These are phyloP conservation scores for Diplodia corticola DNA, from an alignment of 2,329 filamentous ascomycete genomes.

Conservation along the genomic window DNA sequence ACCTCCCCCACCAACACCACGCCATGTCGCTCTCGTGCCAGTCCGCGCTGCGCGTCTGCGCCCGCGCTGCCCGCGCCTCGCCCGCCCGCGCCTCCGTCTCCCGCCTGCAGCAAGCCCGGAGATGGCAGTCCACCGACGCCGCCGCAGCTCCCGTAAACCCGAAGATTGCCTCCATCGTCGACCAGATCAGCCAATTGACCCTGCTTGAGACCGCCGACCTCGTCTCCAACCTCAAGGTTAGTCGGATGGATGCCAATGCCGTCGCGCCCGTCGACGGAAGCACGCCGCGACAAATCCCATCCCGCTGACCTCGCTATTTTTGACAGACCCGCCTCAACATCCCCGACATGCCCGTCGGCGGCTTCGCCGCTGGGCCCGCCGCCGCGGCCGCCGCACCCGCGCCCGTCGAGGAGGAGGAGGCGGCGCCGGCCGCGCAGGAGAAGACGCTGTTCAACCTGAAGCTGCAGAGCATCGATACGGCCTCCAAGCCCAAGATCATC, in stretches of 20 bases:
- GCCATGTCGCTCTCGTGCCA: constrained; percentile 49
- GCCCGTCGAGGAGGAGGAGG: constrained; percentile 76
- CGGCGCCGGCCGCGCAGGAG: constrained; percentile 81
- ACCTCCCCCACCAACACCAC: constrained; percentile 24
- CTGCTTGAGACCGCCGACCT: constrained; percentile 96
- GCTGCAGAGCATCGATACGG: constrained; percentile 83
- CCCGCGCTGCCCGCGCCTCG: constrained; percentile 36
- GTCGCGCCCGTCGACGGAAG: not conserved
- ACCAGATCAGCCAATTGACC: constrained; percentile 98
- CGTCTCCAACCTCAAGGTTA: constrained; percentile 91
- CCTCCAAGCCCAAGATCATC: constrained; percentile 96
- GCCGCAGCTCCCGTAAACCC: constrained; percentile 66
- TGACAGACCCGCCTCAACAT: constrained; percentile 90
- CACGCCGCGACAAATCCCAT: not conserved
- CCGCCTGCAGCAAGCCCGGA: constrained; percentile 55
- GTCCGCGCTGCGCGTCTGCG: constrained; percentile 47
- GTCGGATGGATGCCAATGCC: constrained; percentile 18
- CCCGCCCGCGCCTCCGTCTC: constrained; percentile 36
- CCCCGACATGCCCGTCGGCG: constrained; percentile 92
- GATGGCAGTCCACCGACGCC: constrained; percentile 86
- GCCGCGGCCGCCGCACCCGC: constrained; percentile 60
- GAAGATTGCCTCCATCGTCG: constrained; percentile 92
- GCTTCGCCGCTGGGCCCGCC: constrained; percentile 72
- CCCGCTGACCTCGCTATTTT: constrained; percentile 13
- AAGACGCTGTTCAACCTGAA: constrained; percentile 98